Evolutionary conservation across 2,329 filamentous ascomycete species (phyloP), one percentile per base, ranked within the genome.

Genomic region (Ploettnerulaceae sp.): DNA sequence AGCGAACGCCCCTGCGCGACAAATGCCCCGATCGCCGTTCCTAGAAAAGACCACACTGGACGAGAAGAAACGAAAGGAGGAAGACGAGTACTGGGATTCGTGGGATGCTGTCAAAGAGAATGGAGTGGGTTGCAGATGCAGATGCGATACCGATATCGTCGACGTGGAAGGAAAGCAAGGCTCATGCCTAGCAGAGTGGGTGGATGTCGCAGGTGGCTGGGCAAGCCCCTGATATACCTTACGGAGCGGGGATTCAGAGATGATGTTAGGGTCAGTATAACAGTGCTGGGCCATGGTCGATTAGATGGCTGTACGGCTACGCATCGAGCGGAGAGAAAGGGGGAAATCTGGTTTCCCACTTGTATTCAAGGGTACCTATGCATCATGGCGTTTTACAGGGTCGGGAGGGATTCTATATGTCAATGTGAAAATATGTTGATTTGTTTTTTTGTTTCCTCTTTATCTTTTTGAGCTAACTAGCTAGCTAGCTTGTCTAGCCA

Each of bases 101-200:
- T 88, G 82, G 68, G 93, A 98, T 64, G 71, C 82, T 5, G 84
- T 85, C 57, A 90, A 93, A 71, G 90, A 96, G 70, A 97, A 97
- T 60, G 93, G 93, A 28, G 90, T 98, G 7, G 93, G 93, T 28
- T 98, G 93, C 71, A 82, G 93, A 61, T 98, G 93, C 73, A 84
- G 86, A 64, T 98, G 93, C 67, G 93, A 98, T 64, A 96, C 89
- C 3, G 93, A 98, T 64, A 94, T 97, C 63, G 88, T 91, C 42
- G 93, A 98, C 64, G 90, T 98, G 20, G 93, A 98, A 71, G 90
- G 89, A 67, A 98, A 97, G 69, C 87, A 95, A 65, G 93, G 93
- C 52, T 95, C 89, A 57, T 98, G 93, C 69, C 74, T 96, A 47
- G 79, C 88, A 7, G 89, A 98, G 69, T 98, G 93, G 93, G 93